Evolutionary conservation across 2,329 filamentous ascomycete genomes (phyloP).

Genomic region (Colletotrichum tofieldiae): DNA sequence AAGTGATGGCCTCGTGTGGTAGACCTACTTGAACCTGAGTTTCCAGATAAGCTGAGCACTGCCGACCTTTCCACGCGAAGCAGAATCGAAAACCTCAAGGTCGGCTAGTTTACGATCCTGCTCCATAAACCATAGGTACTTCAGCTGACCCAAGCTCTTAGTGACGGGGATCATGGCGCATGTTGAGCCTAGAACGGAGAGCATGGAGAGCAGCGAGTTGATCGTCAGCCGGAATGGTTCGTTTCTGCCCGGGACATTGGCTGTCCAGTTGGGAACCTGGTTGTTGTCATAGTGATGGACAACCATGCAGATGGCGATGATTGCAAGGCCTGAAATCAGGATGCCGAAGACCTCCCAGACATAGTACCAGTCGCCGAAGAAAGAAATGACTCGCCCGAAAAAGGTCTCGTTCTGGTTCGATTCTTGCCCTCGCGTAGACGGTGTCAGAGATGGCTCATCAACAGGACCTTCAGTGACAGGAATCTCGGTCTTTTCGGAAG

Average conservation of each 20-base stretch:
- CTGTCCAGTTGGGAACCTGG: neutral
- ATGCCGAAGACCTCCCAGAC: slow-evolving; percentile 30
- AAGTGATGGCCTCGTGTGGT: neutral
- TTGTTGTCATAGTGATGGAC: slow-evolving; percentile 5
- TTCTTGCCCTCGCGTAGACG: neutral
- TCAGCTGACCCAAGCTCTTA: slow-evolving; percentile 30
- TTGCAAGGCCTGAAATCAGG: slow-evolving; percentile 21
- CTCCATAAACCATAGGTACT: slow-evolving; percentile 38
- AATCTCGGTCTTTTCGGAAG: neutral
- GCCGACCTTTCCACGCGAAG: slow-evolving; percentile 27
- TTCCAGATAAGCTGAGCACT: slow-evolving; percentile 32
- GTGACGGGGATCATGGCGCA: slow-evolving; percentile 40
- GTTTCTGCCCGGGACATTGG: neutral
- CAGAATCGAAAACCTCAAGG: slow-evolving; percentile 35
- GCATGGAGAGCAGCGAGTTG: slow-evolving; percentile 32
- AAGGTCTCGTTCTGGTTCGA: neutral
- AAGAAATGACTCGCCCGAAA: neutral
- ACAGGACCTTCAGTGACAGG: neutral
- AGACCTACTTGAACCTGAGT: slow-evolving; percentile 33
- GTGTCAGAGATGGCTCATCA: neutral
- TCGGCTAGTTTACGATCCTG: slow-evolving; percentile 34
- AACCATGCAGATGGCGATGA: slow-evolving; percentile 26
- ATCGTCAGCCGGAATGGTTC: slow-evolving; percentile 24
- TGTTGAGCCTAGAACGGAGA: slow-evolving; percentile 28
- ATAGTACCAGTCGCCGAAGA: slow-evolving; percentile 33